Evolutionary conservation across 2,329 filamentous ascomycete genomes (phyloP).

Genomic region (Xylariaceae sp.): DNA sequence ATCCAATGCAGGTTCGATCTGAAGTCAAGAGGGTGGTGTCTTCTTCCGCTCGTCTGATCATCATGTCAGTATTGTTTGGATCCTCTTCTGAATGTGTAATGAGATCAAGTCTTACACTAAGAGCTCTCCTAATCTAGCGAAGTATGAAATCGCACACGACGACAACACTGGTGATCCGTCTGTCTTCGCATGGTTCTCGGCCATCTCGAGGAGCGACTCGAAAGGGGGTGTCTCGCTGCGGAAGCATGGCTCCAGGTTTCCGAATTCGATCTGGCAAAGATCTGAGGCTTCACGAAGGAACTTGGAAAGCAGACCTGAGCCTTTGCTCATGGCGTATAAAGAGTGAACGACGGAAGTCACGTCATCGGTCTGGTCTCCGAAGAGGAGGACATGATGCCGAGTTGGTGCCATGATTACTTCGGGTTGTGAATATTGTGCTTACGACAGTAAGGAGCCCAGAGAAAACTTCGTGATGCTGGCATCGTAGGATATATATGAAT

Average conservation of each 20-base stretch:
- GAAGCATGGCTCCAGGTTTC: slow-evolving; percentile 8
- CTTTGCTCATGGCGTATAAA: slow-evolving; percentile 7
- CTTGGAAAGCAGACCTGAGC: slow-evolving; percentile 6
- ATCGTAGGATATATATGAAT: neutral
- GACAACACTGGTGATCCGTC: slow-evolving; percentile 10
- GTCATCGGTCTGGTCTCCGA: slow-evolving; percentile 14
- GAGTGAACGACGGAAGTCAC: slow-evolving; percentile 3
- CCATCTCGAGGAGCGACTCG: slow-evolving; percentile 12
- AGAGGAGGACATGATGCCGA: slow-evolving; percentile 11
- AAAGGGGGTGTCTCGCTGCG: slow-evolving; percentile 7
- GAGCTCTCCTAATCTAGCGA: slow-evolving; percentile 11
- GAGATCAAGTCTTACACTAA: slow-evolving; percentile 7
- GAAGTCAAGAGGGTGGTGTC: slow-evolving; percentile 9
- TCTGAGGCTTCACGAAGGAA: slow-evolving; percentile 12
- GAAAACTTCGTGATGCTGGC: neutral
- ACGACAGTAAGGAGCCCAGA: neutral
- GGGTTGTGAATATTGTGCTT: neutral
- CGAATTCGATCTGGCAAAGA: slow-evolving; percentile 12
- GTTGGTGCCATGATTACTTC: slow-evolving; percentile 1
- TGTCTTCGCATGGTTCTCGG: slow-evolving; percentile 10
- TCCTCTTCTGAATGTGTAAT: too few relatives aligned
- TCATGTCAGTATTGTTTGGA: neutral
- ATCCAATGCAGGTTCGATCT: slow-evolving; percentile 6
- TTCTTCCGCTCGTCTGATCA: slow-evolving; percentile 6
- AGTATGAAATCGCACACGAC: slow-evolving; percentile 12